Evolutionary conservation across 2,329 filamentous ascomycete genomes (phyloP).

Genomic region (Colletotrichum limetticola): DNA sequence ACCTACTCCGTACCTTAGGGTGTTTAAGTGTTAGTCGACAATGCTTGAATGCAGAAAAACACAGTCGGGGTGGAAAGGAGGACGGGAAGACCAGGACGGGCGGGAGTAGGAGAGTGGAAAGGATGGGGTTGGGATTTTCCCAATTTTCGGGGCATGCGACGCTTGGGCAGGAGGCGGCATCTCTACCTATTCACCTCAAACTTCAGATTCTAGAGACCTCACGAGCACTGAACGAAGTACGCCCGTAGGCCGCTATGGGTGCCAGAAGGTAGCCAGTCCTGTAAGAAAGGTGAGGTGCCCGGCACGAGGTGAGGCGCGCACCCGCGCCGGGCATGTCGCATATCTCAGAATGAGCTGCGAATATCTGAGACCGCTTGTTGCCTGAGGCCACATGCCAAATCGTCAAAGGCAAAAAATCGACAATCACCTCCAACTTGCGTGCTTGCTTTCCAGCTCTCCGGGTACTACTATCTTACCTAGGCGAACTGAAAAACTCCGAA

Average conservation of each 20-base stretch:
- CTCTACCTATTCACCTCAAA: too few relatives aligned
- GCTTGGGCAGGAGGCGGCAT: conserved; percentile 34
- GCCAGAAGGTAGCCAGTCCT: too few relatives aligned
- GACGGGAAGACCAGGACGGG: conserved; percentile 1
- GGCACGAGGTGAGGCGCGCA: too few relatives aligned
- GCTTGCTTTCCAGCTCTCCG: not conserved
- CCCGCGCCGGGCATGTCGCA: conserved; percentile 6
- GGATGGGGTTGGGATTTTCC: conserved; percentile 42
- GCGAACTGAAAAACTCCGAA: too few relatives aligned
- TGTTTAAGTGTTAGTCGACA: not conserved
- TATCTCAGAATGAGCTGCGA: conserved; percentile 28
- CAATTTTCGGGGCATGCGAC: conserved; percentile 37
- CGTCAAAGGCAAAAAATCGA: not conserved
- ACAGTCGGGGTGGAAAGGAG: conserved; percentile 1
- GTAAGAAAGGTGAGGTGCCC: too few relatives aligned
- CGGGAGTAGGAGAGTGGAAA: conserved; percentile 27
- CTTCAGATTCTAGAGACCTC: conserved; percentile 21
- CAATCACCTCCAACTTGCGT: not conserved
- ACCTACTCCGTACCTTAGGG: not conserved
- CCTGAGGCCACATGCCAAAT: conserved; percentile 28
- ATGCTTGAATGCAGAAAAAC: conserved; percentile 23
- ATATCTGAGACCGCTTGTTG: conserved; percentile 30
- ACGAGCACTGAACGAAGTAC: too few relatives aligned
- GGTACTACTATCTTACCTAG: too few relatives aligned
- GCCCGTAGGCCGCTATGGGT: too few relatives aligned